These are phyloP conservation scores for Pichia sorboxylosa DNA, from an alignment of 1,139 yeast species.

Conservation along the genomic window DNA sequence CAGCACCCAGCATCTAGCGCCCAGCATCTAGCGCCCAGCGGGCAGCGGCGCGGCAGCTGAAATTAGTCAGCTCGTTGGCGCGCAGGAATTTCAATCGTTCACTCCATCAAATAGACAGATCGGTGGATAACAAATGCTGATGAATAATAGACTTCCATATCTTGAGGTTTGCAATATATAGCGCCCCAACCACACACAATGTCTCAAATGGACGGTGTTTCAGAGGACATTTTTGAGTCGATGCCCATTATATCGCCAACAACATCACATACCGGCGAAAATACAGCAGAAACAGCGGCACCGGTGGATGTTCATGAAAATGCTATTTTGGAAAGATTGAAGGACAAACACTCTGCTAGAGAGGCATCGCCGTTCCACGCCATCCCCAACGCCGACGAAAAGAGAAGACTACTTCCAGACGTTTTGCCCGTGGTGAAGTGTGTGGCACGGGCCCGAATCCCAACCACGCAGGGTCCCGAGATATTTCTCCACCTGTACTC, in stretches of 20 bases:
- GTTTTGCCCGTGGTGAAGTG: slow-evolving; percentile 68
- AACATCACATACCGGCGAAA: slow-evolving; percentile 8
- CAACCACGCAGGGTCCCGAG: slow-evolving; percentile 89
- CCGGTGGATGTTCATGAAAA: not conserved
- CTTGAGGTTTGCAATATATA: too few relatives aligned
- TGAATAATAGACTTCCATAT: too few relatives aligned
- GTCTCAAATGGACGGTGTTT: too few relatives aligned
- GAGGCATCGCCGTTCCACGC: slow-evolving; percentile 7
- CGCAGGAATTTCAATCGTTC: too few relatives aligned
- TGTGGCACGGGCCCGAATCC: slow-evolving; percentile 84
- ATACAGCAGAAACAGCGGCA: not conserved
- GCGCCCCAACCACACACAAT: too few relatives aligned
- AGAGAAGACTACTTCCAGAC: slow-evolving; percentile 27
- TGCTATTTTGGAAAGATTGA: not conserved
- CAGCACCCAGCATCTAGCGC: too few relatives aligned
- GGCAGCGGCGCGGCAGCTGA: too few relatives aligned
- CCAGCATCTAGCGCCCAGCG: too few relatives aligned
- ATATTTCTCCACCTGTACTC: slow-evolving; percentile 82
- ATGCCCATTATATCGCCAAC: slow-evolving; percentile 25
- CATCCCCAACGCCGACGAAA: slow-evolving; percentile 12
- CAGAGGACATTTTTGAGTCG: slow-evolving; percentile 19
- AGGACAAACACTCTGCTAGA: not conserved
- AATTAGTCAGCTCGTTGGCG: too few relatives aligned
- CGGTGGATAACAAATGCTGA: too few relatives aligned
- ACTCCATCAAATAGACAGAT: too few relatives aligned